Base-by-base conservation (phyloP, 1,284 basidiomycete genomes). In the Blastosporella zonata region DNA sequence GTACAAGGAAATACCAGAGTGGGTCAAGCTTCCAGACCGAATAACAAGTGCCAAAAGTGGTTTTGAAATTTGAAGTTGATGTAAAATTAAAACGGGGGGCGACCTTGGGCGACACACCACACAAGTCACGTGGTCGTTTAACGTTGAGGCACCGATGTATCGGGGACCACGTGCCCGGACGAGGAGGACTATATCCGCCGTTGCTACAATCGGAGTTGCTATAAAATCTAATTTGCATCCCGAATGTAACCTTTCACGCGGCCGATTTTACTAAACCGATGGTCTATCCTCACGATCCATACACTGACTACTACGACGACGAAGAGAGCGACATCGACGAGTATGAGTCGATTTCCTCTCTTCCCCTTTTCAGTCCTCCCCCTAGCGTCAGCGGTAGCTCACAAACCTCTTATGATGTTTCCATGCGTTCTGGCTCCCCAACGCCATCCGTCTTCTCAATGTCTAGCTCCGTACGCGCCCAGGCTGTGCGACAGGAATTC, bases 401-500 rank as follows among this genome's bases (percentile, higher is more conserved):
- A 0, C 62, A 62, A 33, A 82, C 75, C 12, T 84, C 85, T 1
- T 70, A 68, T 40, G 70, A 73, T 50, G 41, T 58, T 6, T 76
- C 75, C 0, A 72, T 78, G 72, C 82, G 82, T 42, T 84, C 85
- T 2, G 65, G 65, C 1, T 87, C 86, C 2, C 85, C 86, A 2
- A 63, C 68, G 7, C 82, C 80, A 6, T 88, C 86, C n/a, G 74
- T 87, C 4, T 73, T 76, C 58, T 87, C 86, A 0, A 62, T 87
- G 59, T 82, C 83, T 0, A 79, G 74, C 54, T 85, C 84, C 0
- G 54, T 86, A 37, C 78, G 76, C 20, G 77, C 73, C 10, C 72
- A 76, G 33, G 74, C 78, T 1, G 84, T 80, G 63, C 76, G 73
- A 41, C 73, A 80, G 31, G 85, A 88, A 58, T 83, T 79, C 53